Percentiles rank a stretch among this genome's conserved stretches.
Evolutionary conservation across 2,329 filamentous ascomycete species (phyloP).

Genomic region (Aureobasidium sp.): DNA sequence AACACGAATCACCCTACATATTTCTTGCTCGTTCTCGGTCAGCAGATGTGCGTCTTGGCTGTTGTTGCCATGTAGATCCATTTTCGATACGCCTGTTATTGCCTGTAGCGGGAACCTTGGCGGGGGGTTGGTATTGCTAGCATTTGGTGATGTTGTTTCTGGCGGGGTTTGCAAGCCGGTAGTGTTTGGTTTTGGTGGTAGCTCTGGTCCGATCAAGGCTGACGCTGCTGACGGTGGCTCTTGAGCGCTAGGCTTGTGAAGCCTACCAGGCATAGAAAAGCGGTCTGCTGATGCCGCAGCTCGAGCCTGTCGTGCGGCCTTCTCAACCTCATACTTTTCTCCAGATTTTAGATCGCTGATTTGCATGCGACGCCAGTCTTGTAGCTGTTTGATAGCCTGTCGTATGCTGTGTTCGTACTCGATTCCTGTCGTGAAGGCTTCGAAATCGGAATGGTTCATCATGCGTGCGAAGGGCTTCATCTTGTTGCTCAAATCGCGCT

Average conservation of each 20-base stretch:
- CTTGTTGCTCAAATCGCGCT: constrained; percentile 83
- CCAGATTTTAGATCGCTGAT: constrained; percentile 81
- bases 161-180: constrained; percentile 37
- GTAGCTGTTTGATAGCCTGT: constrained; percentile 80
- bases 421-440: constrained; percentile 74
- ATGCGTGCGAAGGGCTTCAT: constrained; percentile 93
- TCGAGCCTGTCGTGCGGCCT: constrained; percentile 63
- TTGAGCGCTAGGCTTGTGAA: constrained; percentile 48
- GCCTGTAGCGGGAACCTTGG: constrained; percentile 24
- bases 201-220: constrained; percentile 69
- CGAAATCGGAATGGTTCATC: constrained; percentile 91
- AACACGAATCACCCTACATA: constrained; percentile 77
- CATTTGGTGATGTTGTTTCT: constrained; percentile 20
- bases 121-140: constrained; percentile 22
- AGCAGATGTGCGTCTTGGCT: constrained; percentile 80
- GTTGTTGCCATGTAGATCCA: constrained; percentile 66
- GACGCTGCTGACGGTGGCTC: constrained; percentile 71
- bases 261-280: constrained; percentile 34
- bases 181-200: constrained; percentile 54
- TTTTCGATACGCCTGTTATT: constrained; percentile 49
- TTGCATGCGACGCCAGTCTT: constrained; percentile 83
- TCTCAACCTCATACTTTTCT: constrained; percentile 89
- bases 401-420: constrained; percentile 87
- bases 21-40: constrained; percentile 72
- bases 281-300: constrained; percentile 68